phyloP scores from a whole-genome alignment of 2,329 filamentous ascomycete genomes.

The Clonostachys rosea region DNA sequence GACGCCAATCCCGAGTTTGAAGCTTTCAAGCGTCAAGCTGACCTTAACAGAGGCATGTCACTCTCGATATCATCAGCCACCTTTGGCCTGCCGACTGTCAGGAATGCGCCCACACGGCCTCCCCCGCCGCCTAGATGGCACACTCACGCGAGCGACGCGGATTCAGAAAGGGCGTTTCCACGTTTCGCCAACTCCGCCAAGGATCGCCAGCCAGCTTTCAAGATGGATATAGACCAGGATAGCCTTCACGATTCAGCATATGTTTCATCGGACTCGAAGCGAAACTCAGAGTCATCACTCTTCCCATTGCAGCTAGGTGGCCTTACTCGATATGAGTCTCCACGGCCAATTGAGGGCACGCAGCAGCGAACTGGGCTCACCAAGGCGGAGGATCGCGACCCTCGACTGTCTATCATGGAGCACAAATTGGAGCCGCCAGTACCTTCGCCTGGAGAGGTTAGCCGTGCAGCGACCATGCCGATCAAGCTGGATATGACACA shows the following conservation, averaged over 20 bases:
- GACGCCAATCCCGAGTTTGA: slow-evolving; percentile 81
- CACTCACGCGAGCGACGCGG: slow-evolving; percentile 39
- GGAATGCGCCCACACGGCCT: slow-evolving; percentile 28
- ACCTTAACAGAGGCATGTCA: slow-evolving; percentile 48
- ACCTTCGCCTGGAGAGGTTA: slow-evolving; percentile 11
- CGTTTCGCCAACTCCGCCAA: slow-evolving; percentile 10
- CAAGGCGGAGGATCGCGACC: slow-evolving; percentile 45
- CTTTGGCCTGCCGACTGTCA: slow-evolving; percentile 29
- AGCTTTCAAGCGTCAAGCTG: slow-evolving; percentile 70
- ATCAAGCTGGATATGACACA: slow-evolving; percentile 36
- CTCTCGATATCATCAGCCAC: slow-evolving; percentile 40
- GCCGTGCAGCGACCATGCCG: slow-evolving; percentile 48
- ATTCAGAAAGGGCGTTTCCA: slow-evolving; percentile 23
- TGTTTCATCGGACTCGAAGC: slow-evolving; percentile 48
- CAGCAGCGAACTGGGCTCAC: slow-evolving; percentile 21
- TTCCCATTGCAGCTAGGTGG: slow-evolving; percentile 31
- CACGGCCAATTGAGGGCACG: slow-evolving; percentile 6
- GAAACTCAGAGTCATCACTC: slow-evolving; percentile 43
- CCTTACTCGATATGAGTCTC: slow-evolving; percentile 36
- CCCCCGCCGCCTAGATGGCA: slow-evolving; percentile 36
- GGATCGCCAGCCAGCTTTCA: slow-evolving; percentile 11
- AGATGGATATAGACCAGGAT: slow-evolving; percentile 40
- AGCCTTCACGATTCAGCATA: slow-evolving; percentile 48
- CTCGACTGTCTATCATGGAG: slow-evolving; percentile 48
- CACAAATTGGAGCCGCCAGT: slow-evolving; percentile 35